Evolutionary conservation across 2,329 filamentous ascomycete species (phyloP), one percentile per base, ranked within the genome.

Genomic region (Furcasterigmium furcatum): DNA sequence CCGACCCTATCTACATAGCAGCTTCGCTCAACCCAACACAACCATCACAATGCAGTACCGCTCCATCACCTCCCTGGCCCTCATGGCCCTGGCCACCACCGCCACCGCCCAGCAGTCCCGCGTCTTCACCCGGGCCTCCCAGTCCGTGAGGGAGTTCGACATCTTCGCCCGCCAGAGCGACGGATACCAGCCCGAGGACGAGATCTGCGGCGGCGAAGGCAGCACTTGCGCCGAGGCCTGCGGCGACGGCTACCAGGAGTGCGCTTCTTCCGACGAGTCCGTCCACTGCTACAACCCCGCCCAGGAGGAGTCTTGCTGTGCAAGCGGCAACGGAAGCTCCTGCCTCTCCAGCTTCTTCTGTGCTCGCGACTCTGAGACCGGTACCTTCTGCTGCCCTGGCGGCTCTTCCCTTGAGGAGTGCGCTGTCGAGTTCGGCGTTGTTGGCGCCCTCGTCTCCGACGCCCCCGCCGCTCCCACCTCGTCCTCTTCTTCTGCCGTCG

Each of bases 271-370:
- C 42, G 75, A 79, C 52, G 63, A 62, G 32, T 54, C 70, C 45
- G 67, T 76, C 41, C 79, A 84, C 68, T 85, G 82, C 68, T 84
- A 68, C 65, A 74, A 84, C 63, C 68, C 72, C 12, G 51, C 54
- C 14, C 65, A 63, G 24, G 67, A 71, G 47, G 74, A 84, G 66
- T 66, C 63, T 34, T 85, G 81, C 73, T 85, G 81, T 60, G 67
- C 71, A 35, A 73, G 77, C 55, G 68, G 67, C 54, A 70, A 67
- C 51, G 81, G 82, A 66, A 78, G 80, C 63, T 79, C 80, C 25
- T 85, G 82, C 61, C 73, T 80, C 25, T 60, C 65, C 14, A 79
- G 78, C 41, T 85, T 77, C 69, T 85, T 78, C 70, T 85, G 82
- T 68, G 73, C 78, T n/a, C 68, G 74, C 53, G 74, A 82, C 58